Conservation (phyloP, 306 rosid species). For the Casuarina equisetifolia region DNA sequence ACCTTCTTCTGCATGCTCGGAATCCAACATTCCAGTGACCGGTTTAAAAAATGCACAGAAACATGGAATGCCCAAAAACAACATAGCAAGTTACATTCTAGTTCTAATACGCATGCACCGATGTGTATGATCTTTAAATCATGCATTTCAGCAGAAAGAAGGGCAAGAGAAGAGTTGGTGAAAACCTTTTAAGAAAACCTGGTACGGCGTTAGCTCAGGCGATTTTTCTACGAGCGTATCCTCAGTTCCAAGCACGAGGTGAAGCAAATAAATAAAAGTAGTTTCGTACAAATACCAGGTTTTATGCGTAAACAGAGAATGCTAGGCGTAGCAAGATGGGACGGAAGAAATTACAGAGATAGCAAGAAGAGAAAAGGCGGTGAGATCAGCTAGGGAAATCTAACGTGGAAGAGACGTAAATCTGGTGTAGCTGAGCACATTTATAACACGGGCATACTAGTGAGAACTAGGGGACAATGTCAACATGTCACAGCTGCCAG, state of each 20-base stretch:
- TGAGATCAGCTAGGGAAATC: too few relatives aligned
- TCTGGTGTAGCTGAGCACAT: slow-evolving; percentile 5
- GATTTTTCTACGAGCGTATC: background rate
- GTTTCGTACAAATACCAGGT: background rate
- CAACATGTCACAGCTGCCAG: background rate
- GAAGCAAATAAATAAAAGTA: background rate
- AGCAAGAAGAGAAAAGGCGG: background rate
- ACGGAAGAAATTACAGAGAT: too few relatives aligned
- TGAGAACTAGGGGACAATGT: background rate
- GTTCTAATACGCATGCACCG: too few relatives aligned
- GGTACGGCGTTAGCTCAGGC: background rate
- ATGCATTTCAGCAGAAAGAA: background rate
- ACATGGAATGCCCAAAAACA: background rate
- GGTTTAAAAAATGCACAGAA: background rate
- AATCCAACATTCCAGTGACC: background rate
- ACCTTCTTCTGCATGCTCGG: slow-evolving; percentile 9
- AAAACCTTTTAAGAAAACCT: background rate
- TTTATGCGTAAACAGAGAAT: background rate
- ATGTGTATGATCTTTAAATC: too few relatives aligned
- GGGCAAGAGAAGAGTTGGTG: background rate
- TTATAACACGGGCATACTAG: slow-evolving; percentile 11
- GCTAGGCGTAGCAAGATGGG: background rate
- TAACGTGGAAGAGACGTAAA: slow-evolving; percentile 7
- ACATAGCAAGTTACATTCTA: too few relatives aligned
- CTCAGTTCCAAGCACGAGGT: background rate